Conservation (phyloP, 73 alveolate species). For the Urostyla sp. region DNA sequence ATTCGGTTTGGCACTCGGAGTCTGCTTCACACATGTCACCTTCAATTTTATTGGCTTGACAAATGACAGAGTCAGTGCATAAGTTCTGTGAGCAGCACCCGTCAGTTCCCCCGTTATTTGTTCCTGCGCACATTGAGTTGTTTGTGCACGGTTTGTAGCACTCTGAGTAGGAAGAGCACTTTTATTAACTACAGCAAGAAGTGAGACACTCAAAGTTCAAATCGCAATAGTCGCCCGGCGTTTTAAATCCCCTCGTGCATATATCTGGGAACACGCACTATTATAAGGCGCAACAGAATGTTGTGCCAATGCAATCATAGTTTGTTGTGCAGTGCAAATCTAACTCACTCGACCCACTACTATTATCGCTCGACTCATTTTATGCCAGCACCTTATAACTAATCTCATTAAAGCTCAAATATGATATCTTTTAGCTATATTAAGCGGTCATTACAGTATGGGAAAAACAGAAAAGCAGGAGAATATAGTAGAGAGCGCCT, state of each 20-base stretch:
- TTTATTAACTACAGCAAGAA: constrained; percentile 14
- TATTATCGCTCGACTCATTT: too few species aligned
- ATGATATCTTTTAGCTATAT: too few species aligned
- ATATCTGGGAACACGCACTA: constrained; percentile 18
- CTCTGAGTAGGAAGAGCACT: constrained; percentile 5
- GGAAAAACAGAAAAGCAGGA: too few species aligned
- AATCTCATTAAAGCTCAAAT: too few species aligned
- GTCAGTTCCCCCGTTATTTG: too few species aligned
- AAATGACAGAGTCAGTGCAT: constrained; percentile 8
- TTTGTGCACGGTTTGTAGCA: constrained; percentile 28
- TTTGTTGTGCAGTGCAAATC: constrained; percentile 30
- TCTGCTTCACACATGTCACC: constrained; percentile 40
- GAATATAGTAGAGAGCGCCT: too few species aligned
- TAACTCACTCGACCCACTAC: too few species aligned
- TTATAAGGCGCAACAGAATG: constrained; percentile 33
- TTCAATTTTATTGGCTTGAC: constrained; percentile 31
- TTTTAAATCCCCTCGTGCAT: constrained; percentile 41
- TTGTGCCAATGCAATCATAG: constrained; percentile 26
- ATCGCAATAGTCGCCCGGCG: constrained; percentile 24
- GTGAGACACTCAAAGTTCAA: constrained; percentile 44
- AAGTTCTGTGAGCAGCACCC: constrained; percentile 40
- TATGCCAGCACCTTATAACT: too few species aligned
- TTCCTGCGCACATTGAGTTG: constrained; percentile 10
- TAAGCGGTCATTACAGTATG: too few species aligned
- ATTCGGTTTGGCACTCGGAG: constrained; percentile 24